phyloP scores from a whole-genome alignment of 2,329 filamentous ascomycete species.

The Epicoccum nigrum region DNA sequence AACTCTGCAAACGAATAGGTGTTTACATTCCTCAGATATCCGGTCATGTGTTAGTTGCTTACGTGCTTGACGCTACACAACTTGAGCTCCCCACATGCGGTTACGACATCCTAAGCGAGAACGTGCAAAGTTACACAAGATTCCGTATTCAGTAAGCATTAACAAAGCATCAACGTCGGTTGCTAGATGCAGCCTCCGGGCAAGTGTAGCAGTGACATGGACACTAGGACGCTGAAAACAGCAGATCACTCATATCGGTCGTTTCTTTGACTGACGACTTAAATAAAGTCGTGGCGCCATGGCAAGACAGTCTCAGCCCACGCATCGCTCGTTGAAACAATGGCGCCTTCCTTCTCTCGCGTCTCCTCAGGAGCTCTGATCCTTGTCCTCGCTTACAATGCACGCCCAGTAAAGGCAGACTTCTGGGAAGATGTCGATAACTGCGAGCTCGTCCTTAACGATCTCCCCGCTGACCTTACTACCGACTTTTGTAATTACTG shows the following conservation, averaged over 20 bases:
- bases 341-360: slow-evolving; percentile 15
- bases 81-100: slow-evolving; percentile 1
- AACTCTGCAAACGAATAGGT: slow-evolving; percentile 12
- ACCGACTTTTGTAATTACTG: slow-evolving; percentile 12
- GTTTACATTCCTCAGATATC: slow-evolving; percentile 15
- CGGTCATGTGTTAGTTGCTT: not conserved
- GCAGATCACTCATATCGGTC: not conserved
- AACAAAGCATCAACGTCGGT: slow-evolving; percentile 1
- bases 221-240: slow-evolving; percentile 9
- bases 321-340: slow-evolving; percentile 8
- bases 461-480: slow-evolving; percentile 5
- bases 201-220: slow-evolving; percentile 3
- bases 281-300: slow-evolving; percentile 13
- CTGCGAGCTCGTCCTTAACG: slow-evolving; percentile 15
- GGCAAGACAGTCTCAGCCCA: slow-evolving; percentile 13
- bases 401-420: slow-evolving; percentile 11
- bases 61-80: slow-evolving; percentile 5
- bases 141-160: not conserved
- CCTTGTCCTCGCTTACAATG: slow-evolving; percentile 16
- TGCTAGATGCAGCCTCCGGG: not conserved
- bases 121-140: slow-evolving; percentile 5
- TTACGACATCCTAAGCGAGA: slow-evolving; percentile 1
- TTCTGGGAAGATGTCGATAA: slow-evolving; percentile 18
- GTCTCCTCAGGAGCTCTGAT: slow-evolving; percentile 15
- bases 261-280: slow-evolving; percentile 7